Evolutionary conservation across 2,329 filamentous ascomycete genomes (phyloP), one percentile per base, ranked within the genome.

Genomic region (Colletotrichum salicis): DNA sequence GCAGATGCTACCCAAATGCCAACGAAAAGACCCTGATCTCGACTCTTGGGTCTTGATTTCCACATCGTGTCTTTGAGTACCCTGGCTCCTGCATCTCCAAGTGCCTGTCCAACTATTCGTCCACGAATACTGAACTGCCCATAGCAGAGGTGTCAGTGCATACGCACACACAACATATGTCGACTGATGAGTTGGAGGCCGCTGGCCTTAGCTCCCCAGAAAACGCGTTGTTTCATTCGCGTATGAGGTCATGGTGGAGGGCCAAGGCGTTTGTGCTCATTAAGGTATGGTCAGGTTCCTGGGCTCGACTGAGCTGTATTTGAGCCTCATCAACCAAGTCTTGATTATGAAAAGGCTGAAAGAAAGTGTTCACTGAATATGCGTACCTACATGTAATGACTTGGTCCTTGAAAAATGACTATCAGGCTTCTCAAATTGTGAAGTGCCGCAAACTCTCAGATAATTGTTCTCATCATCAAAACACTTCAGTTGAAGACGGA

Each of bases 241-340:
- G 64, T 73, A 71, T 73, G 71, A 71, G 62, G 71, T 71, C 71
- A 67, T 73, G 67, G 67, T 71, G 64, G 65, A 71, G 64, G 48
- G 69, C 64, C 69, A 55, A 58, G 58, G 58, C 33, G 45, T 52
- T 31, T 45, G 41, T 63, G 54, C 64, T 62, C 22, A 29, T 60
- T 41, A 51, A 51, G 48, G 62, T 15, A 61, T 29, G 15, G 41
- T 11, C 52, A 55, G n/a, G 19, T 29, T 10, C 22, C 5, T 10
- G 29, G 15, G 27, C 41, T 35, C 31, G 11, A 13, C 27, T n/a
- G 48, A 62, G 67, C 58, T 55, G 54, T 64, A 51, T 29, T 69
- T 69, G 65, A 64, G 59, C 69, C 65, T 71, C 68, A 63, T 51
- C 19, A 15, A 55, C 24, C 5, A 24, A 31, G 41, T 48, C 41